Evolutionary conservation across 2,329 filamentous ascomycete species (phyloP).

Genomic region (Talaromyces rugulosus): DNA sequence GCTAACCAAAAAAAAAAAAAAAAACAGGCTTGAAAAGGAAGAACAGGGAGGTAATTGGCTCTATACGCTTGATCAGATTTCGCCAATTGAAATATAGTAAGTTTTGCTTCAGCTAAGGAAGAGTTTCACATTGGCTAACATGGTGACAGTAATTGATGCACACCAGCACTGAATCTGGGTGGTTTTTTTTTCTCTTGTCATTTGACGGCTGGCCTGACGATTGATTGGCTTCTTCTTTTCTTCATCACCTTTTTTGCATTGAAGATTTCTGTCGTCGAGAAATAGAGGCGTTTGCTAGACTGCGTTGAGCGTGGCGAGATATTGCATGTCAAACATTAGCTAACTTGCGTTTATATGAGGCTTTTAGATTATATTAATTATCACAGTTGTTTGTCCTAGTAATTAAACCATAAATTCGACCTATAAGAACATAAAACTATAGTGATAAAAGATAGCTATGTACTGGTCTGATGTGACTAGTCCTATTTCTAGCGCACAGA

Average conservation of each 20-base stretch:
- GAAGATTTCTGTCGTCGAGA: not conserved
- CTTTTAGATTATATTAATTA: not conserved
- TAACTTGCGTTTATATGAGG: not conserved
- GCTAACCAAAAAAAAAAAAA: slow-evolving; percentile 6
- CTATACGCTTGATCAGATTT: slow-evolving; percentile 92
- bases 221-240: not conserved
- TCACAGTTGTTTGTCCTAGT: too few species aligned
- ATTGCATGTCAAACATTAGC: not conserved
- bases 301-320: not conserved
- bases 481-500: too few species aligned
- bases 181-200: not conserved
- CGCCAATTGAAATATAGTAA: slow-evolving; percentile 88
- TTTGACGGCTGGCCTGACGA: not conserved
- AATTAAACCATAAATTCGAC: too few species aligned
- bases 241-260: not conserved
- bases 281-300: not conserved
- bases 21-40: slow-evolving; percentile 68
- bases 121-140: not conserved
- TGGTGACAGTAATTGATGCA: slow-evolving; percentile 5
- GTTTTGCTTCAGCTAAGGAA: slow-evolving; percentile 14
- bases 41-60: slow-evolving; percentile 94
- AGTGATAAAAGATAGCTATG: too few species aligned
- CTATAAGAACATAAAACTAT: too few species aligned
- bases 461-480: too few species aligned
- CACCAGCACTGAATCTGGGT: not conserved